Percentiles rank a stretch among this genome's conserved stretches.
phyloP scores from a whole-genome alignment of 495 filamentous ascomycete genomes.

The Daldinia decipiens region DNA sequence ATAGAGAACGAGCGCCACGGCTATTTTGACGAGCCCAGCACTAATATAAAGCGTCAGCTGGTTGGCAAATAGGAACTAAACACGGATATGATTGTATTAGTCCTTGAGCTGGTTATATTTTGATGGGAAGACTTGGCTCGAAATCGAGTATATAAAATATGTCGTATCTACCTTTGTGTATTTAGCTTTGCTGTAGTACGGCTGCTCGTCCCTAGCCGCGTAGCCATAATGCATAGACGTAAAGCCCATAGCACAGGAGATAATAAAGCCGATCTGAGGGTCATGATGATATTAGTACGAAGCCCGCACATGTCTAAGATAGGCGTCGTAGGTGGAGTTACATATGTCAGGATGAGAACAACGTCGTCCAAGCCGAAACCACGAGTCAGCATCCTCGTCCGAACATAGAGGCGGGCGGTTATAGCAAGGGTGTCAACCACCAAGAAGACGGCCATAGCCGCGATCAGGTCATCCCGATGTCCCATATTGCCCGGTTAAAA shows the following conservation, averaged over 20 bases:
- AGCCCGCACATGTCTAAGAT: not conserved
- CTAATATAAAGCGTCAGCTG: conserved; percentile 45
- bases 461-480: conserved; percentile 38
- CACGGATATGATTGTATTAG: conserved; percentile 2
- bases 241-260: conserved; percentile 45
- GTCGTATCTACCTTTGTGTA: conserved; percentile 30
- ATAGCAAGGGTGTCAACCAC: conserved; percentile 37
- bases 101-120: not conserved
- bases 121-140: not conserved
- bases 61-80: conserved; percentile 44
- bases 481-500: conserved; percentile 31
- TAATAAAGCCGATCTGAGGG: conserved; percentile 41
- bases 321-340: conserved; percentile 13
- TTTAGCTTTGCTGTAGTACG: conserved; percentile 36
- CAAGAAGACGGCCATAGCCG: conserved; percentile 41
- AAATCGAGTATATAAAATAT: not conserved
- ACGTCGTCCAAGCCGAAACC: conserved; percentile 46
- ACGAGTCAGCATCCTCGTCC: conserved; percentile 35
- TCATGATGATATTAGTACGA: conserved; percentile 12
- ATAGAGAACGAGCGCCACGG: conserved; percentile 46
- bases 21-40: conserved; percentile 46
- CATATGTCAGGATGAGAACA: conserved; percentile 44
- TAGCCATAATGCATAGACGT: conserved; percentile 45
- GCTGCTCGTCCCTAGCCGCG: conserved; percentile 41
- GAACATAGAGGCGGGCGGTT: conserved; percentile 43